phyloP scores from a whole-genome alignment of 176 grass and related monocot genomes.

The Musa itinerans region DNA sequence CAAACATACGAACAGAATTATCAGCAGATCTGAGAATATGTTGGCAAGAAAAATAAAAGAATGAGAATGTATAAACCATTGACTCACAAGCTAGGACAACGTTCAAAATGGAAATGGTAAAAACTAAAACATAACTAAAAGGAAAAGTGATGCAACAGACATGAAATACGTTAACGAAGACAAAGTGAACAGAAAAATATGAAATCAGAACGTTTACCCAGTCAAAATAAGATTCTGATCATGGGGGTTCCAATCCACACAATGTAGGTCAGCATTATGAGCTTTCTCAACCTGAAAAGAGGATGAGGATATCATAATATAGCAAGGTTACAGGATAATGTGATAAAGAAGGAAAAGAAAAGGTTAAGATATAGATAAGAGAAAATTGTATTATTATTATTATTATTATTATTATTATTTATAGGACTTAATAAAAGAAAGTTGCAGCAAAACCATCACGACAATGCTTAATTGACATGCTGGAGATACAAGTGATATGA shows the following conservation, averaged over 20 bases:
- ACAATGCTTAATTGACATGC: neutral
- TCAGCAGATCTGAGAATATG: slow-evolving; percentile 65
- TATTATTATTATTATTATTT: neutral
- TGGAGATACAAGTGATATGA: too few relatives aligned
- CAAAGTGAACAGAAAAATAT: neutral
- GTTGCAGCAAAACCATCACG: neutral
- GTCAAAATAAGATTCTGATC: slow-evolving; percentile 83
- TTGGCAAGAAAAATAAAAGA: neutral
- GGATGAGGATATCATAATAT: neutral
- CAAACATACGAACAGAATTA: slow-evolving; percentile 84
- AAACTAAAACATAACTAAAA: neutral
- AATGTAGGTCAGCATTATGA: slow-evolving; percentile 84
- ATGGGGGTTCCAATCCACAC: slow-evolving; percentile 83
- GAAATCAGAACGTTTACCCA: slow-evolving; percentile 37
- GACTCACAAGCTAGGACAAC: neutral
- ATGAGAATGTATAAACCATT: neutral
- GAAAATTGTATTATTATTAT: neutral
- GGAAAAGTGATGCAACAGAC: neutral
- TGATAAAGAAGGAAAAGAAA: neutral
- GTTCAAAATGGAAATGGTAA: neutral
- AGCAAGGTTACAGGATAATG: neutral
- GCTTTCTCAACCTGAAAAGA: slow-evolving; percentile 71
- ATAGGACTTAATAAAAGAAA: neutral
- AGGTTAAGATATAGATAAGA: neutral
- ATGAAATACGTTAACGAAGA: neutral